Evolutionary conservation across 768 basidiomycete genomes (phyloP).

Genomic region (Mycena galopus): DNA sequence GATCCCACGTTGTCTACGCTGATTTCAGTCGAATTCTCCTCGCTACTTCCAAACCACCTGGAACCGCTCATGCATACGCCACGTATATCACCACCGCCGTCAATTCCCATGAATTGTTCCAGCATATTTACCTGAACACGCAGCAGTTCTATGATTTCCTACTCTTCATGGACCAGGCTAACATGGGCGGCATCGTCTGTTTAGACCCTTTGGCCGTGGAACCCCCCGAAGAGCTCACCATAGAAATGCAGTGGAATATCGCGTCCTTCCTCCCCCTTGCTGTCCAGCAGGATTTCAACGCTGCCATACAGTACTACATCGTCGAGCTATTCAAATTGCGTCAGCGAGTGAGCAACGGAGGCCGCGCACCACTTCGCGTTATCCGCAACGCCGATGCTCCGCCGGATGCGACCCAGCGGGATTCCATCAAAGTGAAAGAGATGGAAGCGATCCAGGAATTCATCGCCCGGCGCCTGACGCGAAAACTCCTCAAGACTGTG

Average conservation of each 20-base stretch:
- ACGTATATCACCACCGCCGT: constrained; percentile 95
- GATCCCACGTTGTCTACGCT: constrained; percentile 93
- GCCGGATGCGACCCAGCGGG: constrained; percentile 74
- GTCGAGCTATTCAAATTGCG: constrained; percentile 85
- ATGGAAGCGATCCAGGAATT: constrained; percentile 78
- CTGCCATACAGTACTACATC: constrained; percentile 85
- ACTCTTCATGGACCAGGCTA: constrained; percentile 95
- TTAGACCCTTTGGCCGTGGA: constrained; percentile 80
- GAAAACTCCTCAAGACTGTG: constrained; percentile 81
- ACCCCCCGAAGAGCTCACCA: constrained; percentile 73
- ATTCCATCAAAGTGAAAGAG: constrained; percentile 78
- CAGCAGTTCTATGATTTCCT: constrained; percentile 94
- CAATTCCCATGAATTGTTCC: constrained; percentile 94
- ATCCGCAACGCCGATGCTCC: constrained; percentile 66
- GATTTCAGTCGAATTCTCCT: constrained; percentile 93
- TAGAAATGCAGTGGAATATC: constrained; percentile 96
- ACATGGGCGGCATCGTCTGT: constrained; percentile 91
- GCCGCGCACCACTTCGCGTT: constrained; percentile 79
- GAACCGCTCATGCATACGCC: constrained; percentile 94
- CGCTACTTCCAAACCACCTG: constrained; percentile 95
- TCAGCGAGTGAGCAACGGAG: constrained; percentile 69
- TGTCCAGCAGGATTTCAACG: constrained; percentile 82
- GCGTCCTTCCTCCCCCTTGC: constrained; percentile 87
- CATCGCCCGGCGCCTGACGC: constrained; percentile 83
- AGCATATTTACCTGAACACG: constrained; percentile 89